phyloP scores from a whole-genome alignment of 306 rosid genomes.

The Prunus mongolica region DNA sequence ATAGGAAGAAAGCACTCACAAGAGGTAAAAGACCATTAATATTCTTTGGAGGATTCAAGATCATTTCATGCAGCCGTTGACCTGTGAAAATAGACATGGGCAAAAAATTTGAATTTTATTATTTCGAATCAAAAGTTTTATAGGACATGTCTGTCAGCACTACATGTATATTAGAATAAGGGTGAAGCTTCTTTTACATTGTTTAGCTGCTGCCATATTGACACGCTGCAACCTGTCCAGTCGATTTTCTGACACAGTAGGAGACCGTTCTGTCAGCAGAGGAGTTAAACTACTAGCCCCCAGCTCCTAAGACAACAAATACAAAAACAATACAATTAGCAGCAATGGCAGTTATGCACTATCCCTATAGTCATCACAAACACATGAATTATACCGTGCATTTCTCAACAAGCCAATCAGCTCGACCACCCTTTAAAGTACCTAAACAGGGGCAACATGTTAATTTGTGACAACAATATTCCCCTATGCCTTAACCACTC shows the following conservation, averaged over 20 bases:
- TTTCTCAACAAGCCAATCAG: conserved; percentile 96
- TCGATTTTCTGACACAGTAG: conserved; percentile 67
- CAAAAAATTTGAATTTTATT: neutral
- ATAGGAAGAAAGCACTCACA: conserved; percentile 49
- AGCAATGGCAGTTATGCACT: neutral
- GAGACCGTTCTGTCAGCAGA: conserved; percentile 80
- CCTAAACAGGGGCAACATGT: conserved; percentile 41
- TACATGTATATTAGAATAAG: neutral
- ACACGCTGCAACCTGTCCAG: conserved; percentile 79
- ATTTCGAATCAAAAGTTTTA: conserved; percentile 9
- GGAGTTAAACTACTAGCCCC: conserved; percentile 92
- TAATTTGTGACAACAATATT: conserved; percentile 16
- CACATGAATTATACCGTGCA: conserved; percentile 61
- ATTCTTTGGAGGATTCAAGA: conserved; percentile 56
- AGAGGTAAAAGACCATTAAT: conserved; percentile 46
- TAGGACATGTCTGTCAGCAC: neutral
- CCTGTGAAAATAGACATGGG: conserved; percentile 40
- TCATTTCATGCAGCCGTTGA: conserved; percentile 85
- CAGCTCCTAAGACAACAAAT: conserved; percentile 59
- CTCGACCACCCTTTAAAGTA: conserved; percentile 87
- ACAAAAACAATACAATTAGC: conserved; percentile 14
- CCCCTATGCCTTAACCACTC: conserved; percentile 8
- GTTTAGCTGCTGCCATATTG: conserved; percentile 87
- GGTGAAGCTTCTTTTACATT: conserved; percentile 39
- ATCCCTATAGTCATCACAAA: conserved; percentile 19